Base-by-base conservation (phyloP, 352 stramenopile species). In the Phytopythium boreale region DNA sequence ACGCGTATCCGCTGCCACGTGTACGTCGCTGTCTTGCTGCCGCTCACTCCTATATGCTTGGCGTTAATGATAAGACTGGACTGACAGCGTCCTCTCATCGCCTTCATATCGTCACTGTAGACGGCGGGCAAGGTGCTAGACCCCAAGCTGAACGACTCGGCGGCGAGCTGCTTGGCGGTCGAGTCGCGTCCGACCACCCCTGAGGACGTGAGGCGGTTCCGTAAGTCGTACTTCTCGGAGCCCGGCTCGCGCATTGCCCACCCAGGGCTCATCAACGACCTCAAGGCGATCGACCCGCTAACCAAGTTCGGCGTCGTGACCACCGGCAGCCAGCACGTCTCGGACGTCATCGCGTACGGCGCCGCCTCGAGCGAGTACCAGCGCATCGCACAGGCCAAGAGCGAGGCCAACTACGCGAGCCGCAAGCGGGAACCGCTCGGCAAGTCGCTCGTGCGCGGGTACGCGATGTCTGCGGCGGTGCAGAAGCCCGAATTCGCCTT, bases 221-320 rank as follows among this genome's bases (percentile, higher is more conserved):
- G 86, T 62, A 92, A 92, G 71, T 95, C 86, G 57, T 94, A 93
- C 70, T 93, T 95, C 55, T 74, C 74, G 43, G 86, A 93, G 60
- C 83, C 88, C 0, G 86, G 84, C 24, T 63, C 82, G 34, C 79
- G 82, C 31, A 88, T 96, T 61, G 82, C 82, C 3, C 88, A 96
- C 60, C 81, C 79, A 14, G 88, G 88, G 15, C 71, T 94, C 26
- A 81, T 94, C 63, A 87, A 93, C 51, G 86, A 94, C 67, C 71
- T 91, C 57, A 89, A 91, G 65, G 60, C 62, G 24, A 74, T 89
- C 52, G 72, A 91, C 34, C 80, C 79, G 27, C 63, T 74, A 51
- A 78, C 74, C 47, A 93, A 91, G 66, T 91, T 79, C 20, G 85
- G 85, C 22, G 62, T 91, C 11, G 74, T 79, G 22, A 91, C 85